These are phyloP conservation scores for Ilyonectria robusta DNA, from an alignment of 2,329 filamentous ascomycete species.

Conservation along the genomic window DNA sequence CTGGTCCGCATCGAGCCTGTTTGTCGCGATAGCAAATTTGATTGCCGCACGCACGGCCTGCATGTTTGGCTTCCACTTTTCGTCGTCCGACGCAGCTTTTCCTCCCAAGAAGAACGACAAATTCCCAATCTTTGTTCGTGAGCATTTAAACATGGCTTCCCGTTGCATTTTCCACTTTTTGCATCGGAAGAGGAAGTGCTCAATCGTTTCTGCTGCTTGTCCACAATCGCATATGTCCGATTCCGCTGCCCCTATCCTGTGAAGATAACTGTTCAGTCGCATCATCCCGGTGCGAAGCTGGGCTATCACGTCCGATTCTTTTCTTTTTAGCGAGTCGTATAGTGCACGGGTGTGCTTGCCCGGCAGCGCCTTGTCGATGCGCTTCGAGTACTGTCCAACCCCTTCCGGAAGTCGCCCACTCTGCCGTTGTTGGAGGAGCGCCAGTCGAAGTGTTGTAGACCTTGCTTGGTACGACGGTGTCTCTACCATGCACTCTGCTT, in stretches of 20 bases:
- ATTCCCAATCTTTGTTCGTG: background rate
- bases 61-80: conserved; percentile 12
- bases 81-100: background rate
- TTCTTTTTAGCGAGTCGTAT: background rate
- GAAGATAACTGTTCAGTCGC: too few relatives aligned
- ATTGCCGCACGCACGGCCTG: background rate
- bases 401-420: background rate
- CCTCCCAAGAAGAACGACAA: background rate
- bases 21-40: too few relatives aligned
- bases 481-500: background rate
- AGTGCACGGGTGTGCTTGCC: conserved; percentile 11
- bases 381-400: conserved; percentile 25
- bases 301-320: too few relatives aligned
- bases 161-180: too few relatives aligned
- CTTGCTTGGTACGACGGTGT: background rate
- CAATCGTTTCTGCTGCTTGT: too few relatives aligned
- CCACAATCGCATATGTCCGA: too few relatives aligned
- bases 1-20: too few relatives aligned
- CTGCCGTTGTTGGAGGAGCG: too few relatives aligned
- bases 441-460: too few relatives aligned
- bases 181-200: too few relatives aligned
- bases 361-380: conserved; percentile 10
- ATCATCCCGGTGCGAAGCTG: too few relatives aligned
- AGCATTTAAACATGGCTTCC: background rate
- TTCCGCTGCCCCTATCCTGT: too few relatives aligned